Evolutionary conservation across 1,284 basidiomycete species (phyloP), one percentile per base, ranked within the genome.

Genomic region (Cerioporus squamosus): DNA sequence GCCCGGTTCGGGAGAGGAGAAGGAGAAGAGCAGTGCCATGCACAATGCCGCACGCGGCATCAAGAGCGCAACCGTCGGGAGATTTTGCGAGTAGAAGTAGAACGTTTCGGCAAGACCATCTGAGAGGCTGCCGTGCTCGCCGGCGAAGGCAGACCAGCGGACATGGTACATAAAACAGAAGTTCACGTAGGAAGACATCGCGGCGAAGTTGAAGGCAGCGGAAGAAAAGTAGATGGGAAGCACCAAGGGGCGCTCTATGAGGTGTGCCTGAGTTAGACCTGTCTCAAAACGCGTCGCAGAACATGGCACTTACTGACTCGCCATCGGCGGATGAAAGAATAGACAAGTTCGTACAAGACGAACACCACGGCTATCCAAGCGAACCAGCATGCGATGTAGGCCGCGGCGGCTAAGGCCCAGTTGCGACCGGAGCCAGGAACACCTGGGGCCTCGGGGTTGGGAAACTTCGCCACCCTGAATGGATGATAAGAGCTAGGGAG

Each of bases 161-260:
- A 94, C 79, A 72, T 93, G 83, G 57, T 87, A 83, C 64, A 95
- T 77, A 77, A 95, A 94, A 73, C 86, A 90, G 72, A 93, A 95
- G 74, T 88, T 86, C 56, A 83, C 82, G 75, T 88, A 95, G 9
- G 91, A 94, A 3, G 85, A 81, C 76, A 95, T 84, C 39, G 84
- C 84, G 26, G 85, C 87, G 57, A 88, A 79, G 68, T 85, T 88
- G 75, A 86, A 88, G 5, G 85, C 91, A 6, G 91, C 79, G 1
- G 91, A 80, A 2, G 92, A 94, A 52, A 93, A 78, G 73, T 94
- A 94, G 60, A 95, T 84, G 7, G 91, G 90, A 51, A 90, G 79
- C 59, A 95, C 88, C 18, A 86, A 77, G 1, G 93, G 93, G 44
- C 91, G 90, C 72, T 88, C 93, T 94, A 45, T 58, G 56, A 26